Evolutionary conservation across 164 flowering plant species (phyloP).

Genomic region (Magnolia sinica): DNA sequence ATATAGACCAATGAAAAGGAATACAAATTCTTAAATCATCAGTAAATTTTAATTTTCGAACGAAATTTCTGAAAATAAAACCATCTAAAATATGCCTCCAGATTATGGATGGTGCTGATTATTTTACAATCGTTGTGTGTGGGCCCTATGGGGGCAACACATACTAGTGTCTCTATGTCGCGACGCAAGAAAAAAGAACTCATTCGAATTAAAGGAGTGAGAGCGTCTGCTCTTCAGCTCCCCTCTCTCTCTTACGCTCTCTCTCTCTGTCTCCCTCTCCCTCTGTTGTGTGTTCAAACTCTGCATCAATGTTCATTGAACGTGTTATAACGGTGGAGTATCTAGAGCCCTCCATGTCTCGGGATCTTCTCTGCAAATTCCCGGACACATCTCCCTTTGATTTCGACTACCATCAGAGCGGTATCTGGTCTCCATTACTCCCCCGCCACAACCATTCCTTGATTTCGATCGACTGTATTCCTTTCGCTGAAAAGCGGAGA

Average conservation of each 20-base stretch:
- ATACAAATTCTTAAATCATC: background rate
- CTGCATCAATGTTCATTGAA: conserved; percentile 4
- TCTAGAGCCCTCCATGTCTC: conserved; percentile 51
- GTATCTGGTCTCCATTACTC: conserved; percentile 80
- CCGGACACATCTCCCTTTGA: conserved; percentile 77
- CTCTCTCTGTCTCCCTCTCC: background rate
- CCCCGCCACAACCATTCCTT: conserved; percentile 25
- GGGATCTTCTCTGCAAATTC: conserved; percentile 65
- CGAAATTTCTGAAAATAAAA: background rate
- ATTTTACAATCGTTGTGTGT: background rate
- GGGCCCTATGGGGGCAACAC: background rate
- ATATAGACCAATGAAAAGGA: background rate
- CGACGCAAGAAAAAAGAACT: background rate
- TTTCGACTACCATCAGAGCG: conserved; percentile 85
- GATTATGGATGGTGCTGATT: background rate
- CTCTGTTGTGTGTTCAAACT: background rate
- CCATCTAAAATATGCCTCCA: too few species aligned
- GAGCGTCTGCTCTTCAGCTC: background rate
- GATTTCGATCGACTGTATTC: conserved; percentile 1
- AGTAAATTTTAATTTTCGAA: background rate
- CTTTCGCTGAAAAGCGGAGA: conserved; percentile 7
- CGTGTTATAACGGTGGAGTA: conserved; percentile 50
- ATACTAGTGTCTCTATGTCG: background rate
- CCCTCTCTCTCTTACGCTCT: background rate
- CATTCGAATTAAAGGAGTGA: background rate